Percentiles rank a stretch among this genome's conserved stretches.
phyloP scores from a whole-genome alignment of 805 yeast genomes.

The Teunomyces kruisii region DNA sequence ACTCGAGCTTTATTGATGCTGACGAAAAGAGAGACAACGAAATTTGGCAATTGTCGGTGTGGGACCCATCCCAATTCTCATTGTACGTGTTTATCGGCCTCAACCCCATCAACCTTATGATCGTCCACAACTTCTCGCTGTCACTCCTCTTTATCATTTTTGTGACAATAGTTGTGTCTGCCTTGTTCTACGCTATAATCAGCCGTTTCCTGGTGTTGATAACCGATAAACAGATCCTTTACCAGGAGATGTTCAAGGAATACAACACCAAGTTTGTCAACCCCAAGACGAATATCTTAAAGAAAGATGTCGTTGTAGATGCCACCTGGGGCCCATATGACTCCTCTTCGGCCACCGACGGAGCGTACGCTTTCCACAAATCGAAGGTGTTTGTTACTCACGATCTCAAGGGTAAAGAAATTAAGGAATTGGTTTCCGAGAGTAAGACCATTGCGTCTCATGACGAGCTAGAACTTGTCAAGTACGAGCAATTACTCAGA shows the following conservation, averaged over 20 bases:
- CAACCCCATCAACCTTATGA: slow-evolving; percentile 55
- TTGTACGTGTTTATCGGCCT: slow-evolving; percentile 51
- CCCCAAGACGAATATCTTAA: slow-evolving; percentile 51
- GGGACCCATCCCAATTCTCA: slow-evolving; percentile 66
- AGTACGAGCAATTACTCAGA: slow-evolving; percentile 7
- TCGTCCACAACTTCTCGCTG: slow-evolving; percentile 30
- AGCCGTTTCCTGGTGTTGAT: slow-evolving; percentile 48
- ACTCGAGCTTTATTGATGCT: slow-evolving; percentile 12
- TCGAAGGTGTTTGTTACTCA: slow-evolving; percentile 53
- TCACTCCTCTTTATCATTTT: slow-evolving; percentile 18
- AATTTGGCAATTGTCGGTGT: slow-evolving; percentile 58
- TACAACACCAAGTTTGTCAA: slow-evolving; percentile 61
- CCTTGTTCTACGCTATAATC: slow-evolving; percentile 35
- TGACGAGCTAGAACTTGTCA: slow-evolving; percentile 4
- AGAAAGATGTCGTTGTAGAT: slow-evolving; percentile 62
- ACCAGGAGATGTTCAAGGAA: slow-evolving; percentile 61
- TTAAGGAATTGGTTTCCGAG: slow-evolving; percentile 14
- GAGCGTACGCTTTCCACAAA: slow-evolving; percentile 27
- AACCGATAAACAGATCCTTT: slow-evolving; percentile 59
- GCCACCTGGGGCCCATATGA: slow-evolving; percentile 45
- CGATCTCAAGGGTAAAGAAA: slow-evolving; percentile 40
- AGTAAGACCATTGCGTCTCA: slow-evolving; percentile 8
- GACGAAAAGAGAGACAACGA: slow-evolving; percentile 23
- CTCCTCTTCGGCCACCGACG: slow-evolving; percentile 18
- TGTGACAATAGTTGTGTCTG: slow-evolving; percentile 10